Evolutionary conservation across 148 eudicot species (phyloP).

Genomic region (Vaccinium myrtillus): DNA sequence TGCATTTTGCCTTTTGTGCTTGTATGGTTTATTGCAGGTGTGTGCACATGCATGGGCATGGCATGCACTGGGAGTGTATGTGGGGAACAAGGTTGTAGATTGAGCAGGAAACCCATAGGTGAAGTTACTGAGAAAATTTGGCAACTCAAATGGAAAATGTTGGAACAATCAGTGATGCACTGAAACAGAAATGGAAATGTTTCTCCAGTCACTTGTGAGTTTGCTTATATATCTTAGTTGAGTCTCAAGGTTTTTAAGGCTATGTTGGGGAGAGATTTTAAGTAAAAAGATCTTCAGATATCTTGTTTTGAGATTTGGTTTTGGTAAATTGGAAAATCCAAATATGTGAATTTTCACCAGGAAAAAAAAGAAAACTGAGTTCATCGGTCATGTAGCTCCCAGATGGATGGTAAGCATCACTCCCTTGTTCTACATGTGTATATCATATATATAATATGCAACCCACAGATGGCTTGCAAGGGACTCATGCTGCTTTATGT

Average conservation of each 20-base stretch:
- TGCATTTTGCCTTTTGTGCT: background rate
- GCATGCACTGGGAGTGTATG: background rate
- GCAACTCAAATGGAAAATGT: background rate
- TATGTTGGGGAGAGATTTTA: background rate
- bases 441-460: background rate
- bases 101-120: background rate
- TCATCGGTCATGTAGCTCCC: background rate
- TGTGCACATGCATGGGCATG: background rate
- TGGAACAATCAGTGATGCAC: background rate
- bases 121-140: background rate
- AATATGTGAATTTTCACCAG: background rate
- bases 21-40: background rate
- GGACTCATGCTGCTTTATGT: background rate
- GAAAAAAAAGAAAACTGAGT: background rate
- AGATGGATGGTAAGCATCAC: background rate
- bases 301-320: background rate
- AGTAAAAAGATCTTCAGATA: background rate
- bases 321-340: background rate
- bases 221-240: background rate
- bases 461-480: background rate
- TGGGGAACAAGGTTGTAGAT: background rate
- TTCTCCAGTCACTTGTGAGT: background rate
- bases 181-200: background rate
- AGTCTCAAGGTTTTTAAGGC: background rate
- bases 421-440: background rate